phyloP scores from a whole-genome alignment of 176 grass and related monocot genomes.

The Elaeis guineensis region DNA sequence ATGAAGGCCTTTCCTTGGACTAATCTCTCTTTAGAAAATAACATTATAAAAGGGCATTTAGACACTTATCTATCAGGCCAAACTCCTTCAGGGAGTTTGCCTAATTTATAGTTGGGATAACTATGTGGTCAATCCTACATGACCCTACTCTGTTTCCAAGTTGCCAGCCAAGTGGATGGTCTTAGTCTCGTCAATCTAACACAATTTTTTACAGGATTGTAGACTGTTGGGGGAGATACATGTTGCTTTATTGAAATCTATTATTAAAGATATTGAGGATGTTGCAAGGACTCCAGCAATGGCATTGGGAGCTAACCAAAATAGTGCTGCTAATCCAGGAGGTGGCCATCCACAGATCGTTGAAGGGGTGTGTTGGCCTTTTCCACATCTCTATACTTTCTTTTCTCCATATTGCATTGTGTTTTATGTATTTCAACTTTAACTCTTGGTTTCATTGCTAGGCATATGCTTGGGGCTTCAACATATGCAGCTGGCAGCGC shows the following conservation, averaged over 20 bases:
- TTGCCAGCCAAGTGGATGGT: neutral
- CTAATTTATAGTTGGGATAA: no score
- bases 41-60: no score
- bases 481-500: slow-evolving; percentile 72
- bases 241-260: slow-evolving; percentile 70
- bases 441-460: slow-evolving; percentile 24
- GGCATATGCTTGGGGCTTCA: slow-evolving; percentile 91
- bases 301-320: slow-evolving; percentile 64
- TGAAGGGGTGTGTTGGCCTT: slow-evolving; percentile 53
- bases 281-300: slow-evolving; percentile 70
- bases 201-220: slow-evolving; percentile 60
- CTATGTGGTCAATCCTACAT: no score
- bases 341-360: slow-evolving; percentile 82
- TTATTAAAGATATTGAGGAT: slow-evolving; percentile 96
- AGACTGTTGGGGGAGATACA: slow-evolving; percentile 79
- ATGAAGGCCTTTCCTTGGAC: no score
- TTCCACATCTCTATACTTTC: slow-evolving; percentile 5
- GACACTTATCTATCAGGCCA: no score
- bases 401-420: slow-evolving; percentile 4
- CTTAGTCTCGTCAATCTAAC: neutral
- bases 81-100: no score
- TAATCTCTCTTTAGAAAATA: no score
- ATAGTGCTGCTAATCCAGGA: slow-evolving; percentile 50
- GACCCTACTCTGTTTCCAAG: no score
- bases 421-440: slow-evolving; percentile 6